Conservation (phyloP, 805 yeast species). For the Starmerella geochares region DNA sequence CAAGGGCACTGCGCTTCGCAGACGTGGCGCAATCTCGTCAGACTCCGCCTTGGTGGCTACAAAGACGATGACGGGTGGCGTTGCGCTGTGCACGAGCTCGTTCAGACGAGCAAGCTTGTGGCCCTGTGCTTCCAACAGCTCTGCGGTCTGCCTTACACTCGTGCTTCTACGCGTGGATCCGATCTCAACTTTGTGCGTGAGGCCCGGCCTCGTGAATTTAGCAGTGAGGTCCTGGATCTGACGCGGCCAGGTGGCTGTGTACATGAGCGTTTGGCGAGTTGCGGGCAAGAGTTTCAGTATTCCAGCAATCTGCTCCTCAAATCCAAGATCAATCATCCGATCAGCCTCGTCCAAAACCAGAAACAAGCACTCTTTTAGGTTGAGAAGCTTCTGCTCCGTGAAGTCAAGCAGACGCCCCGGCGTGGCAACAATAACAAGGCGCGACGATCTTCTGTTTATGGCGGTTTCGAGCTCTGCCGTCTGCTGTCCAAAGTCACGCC, state of each 20-base stretch:
- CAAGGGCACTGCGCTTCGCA: conserved; percentile 48
- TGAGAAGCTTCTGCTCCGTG: conserved; percentile 54
- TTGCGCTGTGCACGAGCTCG: conserved; percentile 30
- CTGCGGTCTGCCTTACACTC: conserved; percentile 52
- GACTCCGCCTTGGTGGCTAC: conserved; percentile 68
- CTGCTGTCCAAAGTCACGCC: conserved; percentile 73
- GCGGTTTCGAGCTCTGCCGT: conserved; percentile 47
- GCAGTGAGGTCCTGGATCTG: conserved; percentile 56
- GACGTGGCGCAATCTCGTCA: conserved; percentile 44
- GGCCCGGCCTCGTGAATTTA: conserved; percentile 57
- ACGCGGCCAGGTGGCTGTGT: conserved; percentile 85
- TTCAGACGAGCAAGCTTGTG: conserved; percentile 30
- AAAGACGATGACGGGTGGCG: conserved; percentile 55
- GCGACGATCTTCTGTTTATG: conserved; percentile 24
- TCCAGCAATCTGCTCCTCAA: conserved; percentile 64
- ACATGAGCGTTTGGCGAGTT: conserved; percentile 67
- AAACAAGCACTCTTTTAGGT: conserved; percentile 50
- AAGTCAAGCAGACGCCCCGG: conserved; percentile 88
- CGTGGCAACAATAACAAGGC: conserved; percentile 66
- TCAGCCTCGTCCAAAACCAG: conserved; percentile 90
- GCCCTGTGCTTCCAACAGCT: conserved; percentile 32
- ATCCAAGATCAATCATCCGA: conserved; percentile 90
- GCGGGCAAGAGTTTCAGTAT: conserved; percentile 50
- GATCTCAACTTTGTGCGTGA: conserved; percentile 41
- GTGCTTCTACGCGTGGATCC: conserved; percentile 13